These are phyloP conservation scores for Anthoceros angustus DNA, from an alignment of 225 moss, liverwort and hornwort species.

Conservation along the genomic window DNA sequence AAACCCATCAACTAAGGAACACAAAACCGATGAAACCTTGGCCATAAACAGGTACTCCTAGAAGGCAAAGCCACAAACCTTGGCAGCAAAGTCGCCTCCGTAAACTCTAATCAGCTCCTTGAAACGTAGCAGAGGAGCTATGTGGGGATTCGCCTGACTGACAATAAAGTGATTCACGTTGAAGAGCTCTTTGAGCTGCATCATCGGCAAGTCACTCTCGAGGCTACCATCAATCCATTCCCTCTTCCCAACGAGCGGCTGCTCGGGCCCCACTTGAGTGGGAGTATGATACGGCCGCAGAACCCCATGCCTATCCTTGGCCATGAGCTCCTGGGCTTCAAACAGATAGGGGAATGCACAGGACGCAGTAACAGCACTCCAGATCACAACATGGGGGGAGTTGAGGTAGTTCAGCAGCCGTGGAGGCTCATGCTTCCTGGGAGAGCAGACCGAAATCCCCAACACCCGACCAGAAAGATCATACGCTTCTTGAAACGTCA, in stretches of 20 bases:
- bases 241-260: constrained; percentile 53
- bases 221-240: constrained; percentile 95
- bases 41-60: neutral
- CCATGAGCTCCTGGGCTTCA: constrained; percentile 98
- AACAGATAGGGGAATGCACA: constrained; percentile 97
- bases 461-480: constrained; percentile 91
- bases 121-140: constrained; percentile 75
- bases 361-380: constrained; percentile 98
- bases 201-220: constrained; percentile 97
- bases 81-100: constrained; percentile 91
- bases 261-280: constrained; percentile 53
- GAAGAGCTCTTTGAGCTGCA: constrained; percentile 91
- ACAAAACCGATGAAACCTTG: neutral
- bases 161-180: constrained; percentile 99
- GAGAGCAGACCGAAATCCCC: constrained; percentile 90
- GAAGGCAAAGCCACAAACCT: constrained; percentile 20
- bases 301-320: constrained; percentile 88
- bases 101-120: constrained; percentile 79
- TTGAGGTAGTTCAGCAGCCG: constrained; percentile 88
- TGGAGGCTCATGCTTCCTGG: constrained; percentile 80
- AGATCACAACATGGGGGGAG: constrained; percentile 97
- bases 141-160: constrained; percentile 99
- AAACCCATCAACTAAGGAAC: neutral
- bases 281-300: constrained; percentile 87
- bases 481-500: constrained; percentile 98